Evolutionary conservation across 768 basidiomycete species (phyloP).

Genomic region (Trametes coccinea): DNA sequence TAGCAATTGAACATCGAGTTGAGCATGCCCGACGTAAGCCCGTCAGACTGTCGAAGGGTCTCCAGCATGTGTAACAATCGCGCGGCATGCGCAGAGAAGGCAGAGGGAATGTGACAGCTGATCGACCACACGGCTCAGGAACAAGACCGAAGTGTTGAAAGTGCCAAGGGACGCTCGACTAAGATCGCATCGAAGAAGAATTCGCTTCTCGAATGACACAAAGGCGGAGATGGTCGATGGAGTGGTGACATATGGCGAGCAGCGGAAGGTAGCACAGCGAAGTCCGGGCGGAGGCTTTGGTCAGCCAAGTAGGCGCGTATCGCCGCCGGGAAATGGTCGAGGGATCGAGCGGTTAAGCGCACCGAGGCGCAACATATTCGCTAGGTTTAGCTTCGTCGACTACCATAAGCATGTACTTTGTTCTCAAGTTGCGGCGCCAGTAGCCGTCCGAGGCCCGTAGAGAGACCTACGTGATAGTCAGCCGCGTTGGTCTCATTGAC

Average conservation of each 20-base stretch:
- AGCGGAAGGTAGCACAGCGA: not conserved
- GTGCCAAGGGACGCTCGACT: not conserved
- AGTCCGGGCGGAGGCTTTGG: not conserved
- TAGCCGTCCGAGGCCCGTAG: not conserved
- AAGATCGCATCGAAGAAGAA: slow-evolving; percentile 16
- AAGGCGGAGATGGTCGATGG: slow-evolving; percentile 5
- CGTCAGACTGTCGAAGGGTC: slow-evolving; percentile 6
- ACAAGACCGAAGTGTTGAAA: slow-evolving; percentile 8
- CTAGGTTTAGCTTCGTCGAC: not conserved
- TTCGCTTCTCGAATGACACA: slow-evolving; percentile 6
- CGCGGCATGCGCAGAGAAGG: slow-evolving; percentile 8
- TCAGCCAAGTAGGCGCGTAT: slow-evolving; percentile 8
- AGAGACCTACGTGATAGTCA: slow-evolving; percentile 3
- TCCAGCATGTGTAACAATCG: slow-evolving; percentile 11
- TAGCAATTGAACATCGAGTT: not conserved
- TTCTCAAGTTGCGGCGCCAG: slow-evolving; percentile 16
- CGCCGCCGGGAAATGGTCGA: slow-evolving; percentile 14
- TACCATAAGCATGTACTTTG: slow-evolving; percentile 10
- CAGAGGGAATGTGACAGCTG: slow-evolving; percentile 10
- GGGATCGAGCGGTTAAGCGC: not conserved
- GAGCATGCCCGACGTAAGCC: slow-evolving; percentile 16
- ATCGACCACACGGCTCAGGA: slow-evolving; percentile 16
- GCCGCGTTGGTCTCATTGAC: slow-evolving; percentile 1
- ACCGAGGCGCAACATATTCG: slow-evolving; percentile 10
- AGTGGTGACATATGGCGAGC: slow-evolving; percentile 8